These are phyloP conservation scores for Diplodia intermedia DNA, from an alignment of 2,329 filamentous ascomycete genomes.

Conservation along the genomic window DNA sequence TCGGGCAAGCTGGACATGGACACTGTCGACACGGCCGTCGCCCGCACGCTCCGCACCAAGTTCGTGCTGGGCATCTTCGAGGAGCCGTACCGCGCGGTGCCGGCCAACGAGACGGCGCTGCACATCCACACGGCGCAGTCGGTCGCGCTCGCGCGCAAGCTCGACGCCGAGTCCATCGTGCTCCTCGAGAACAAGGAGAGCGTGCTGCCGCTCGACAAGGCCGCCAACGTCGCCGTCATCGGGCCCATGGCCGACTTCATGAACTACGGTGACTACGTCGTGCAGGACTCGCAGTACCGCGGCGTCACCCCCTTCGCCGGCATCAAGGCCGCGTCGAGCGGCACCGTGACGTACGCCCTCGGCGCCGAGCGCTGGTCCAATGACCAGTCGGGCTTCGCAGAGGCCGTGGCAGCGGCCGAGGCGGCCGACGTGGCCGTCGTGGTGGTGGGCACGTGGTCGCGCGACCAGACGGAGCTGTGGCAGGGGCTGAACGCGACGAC, in stretches of 20 bases:
- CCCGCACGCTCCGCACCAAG: conserved; percentile 70
- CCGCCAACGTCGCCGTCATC: conserved; percentile 74
- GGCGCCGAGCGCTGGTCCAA: conserved; percentile 77
- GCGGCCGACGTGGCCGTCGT: conserved; percentile 75
- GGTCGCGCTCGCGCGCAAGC: conserved; percentile 66
- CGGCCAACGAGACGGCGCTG: conserved; percentile 61
- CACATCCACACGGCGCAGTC: conserved; percentile 68
- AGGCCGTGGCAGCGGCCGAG: conserved; percentile 69
- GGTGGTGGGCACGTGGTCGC: conserved; percentile 76
- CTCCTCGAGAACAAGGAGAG: conserved; percentile 74
- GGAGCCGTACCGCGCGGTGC: conserved; percentile 67
- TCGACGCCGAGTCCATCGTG: conserved; percentile 74
- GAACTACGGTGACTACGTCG: conserved; percentile 79
- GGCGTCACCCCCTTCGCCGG: conserved; percentile 75
- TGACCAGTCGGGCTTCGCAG: conserved; percentile 70
- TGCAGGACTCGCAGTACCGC: conserved; percentile 66
- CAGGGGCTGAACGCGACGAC: conserved; percentile 74
- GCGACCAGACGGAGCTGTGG: conserved; percentile 76
- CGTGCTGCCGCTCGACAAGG: conserved; percentile 69
- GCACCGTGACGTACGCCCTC: conserved; percentile 69
- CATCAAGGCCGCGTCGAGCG: conserved; percentile 65
- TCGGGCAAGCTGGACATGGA: conserved; percentile 66
- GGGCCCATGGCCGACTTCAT: conserved; percentile 77
- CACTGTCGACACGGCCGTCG: conserved; percentile 70
- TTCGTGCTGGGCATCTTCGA: conserved; percentile 76